Evolutionary conservation across 1,284 basidiomycete genomes (phyloP), one percentile per base, ranked within the genome.

Genomic region (Cystobasidium slooffiae): DNA sequence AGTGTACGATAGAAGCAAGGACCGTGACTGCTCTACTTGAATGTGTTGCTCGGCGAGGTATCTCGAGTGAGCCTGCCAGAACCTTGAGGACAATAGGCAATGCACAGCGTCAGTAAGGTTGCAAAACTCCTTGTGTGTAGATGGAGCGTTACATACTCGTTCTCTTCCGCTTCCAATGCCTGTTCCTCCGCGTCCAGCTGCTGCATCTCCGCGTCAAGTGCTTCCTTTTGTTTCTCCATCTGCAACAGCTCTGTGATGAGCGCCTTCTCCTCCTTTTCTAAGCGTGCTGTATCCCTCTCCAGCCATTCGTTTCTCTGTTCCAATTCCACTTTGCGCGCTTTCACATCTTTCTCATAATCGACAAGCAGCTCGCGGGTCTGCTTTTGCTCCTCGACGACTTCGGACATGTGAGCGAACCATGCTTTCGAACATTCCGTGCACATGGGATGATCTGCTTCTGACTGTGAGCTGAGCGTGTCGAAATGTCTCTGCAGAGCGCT

Each of bases 381-480:
- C 82, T 91, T 92, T 3, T 91, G 90, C 83, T 97, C 92, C 73
- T 97, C 93, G 12, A 97, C 86, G 6, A 49, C 72, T 53, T 88
- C 87, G 79, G 91, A 89, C 68, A 98, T 88, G 43, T 88, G 88
- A 4, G 86, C 85, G 56, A 96, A 87, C 56, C 97, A 84, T 68
- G 91, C 87, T 79, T 92, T 89, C 1, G 94, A 93, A 82, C 97
- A 99, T 80, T 97, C 94, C 0, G 90, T 88, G 81, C 97, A 99
- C 10, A 99, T 86, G 3, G 97, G 97, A 82, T 99, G 96, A 82
- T 96, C 93, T 66, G 97, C 87, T 55, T 92, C 90, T 62, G 92
- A 91, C 53, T 89, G 86, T 64, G 88, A 88, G 3, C 91, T 91
- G 37, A 95, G 85, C 53, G 94, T 83, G 79, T 90, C 88, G 81